Base-by-base conservation (phyloP, 2,329 filamentous ascomycete genomes). In the Aurifilum marmelostoma region DNA sequence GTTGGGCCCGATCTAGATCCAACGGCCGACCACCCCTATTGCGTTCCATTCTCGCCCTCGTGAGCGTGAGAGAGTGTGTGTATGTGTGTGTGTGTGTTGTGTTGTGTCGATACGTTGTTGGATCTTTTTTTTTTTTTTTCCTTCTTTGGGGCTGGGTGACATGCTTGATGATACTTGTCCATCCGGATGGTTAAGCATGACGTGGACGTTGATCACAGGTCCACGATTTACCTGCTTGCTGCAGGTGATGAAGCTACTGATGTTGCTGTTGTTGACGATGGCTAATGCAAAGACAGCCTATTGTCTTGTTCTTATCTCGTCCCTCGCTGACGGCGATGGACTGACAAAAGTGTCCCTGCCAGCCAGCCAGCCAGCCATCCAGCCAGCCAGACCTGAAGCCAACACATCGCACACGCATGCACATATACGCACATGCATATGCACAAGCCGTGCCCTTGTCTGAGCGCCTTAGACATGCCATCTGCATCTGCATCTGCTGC, bases 1-100 rank as follows among this genome's bases (percentile, higher is more conserved):
- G 59, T 63, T 64, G 69, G 67, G 61, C 63, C 65, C 61, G 63
- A 67, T 71, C 69, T 63, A 66, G 69, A 67, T 68, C 65, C 69
- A 71, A 69, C 63, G 67, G 67, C 52, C 60, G 43, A 43, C 60
- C 43, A 47, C 43, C 43, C 59, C 63, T 52, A 56, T 27, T 59
- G 65, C 27, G 16, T 39, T 52, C 5, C 34, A 50, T 69, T 43
- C 39, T 63, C 21, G 63, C 41, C 61, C 65, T n/a, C n/a, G n/a
- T n/a, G n/a, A n/a, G n/a, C n/a, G n/a, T n/a, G n/a, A n/a, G n/a
- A n/a, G n/a, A n/a, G n/a, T n/a, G n/a, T n/a, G n/a, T 41, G n/a
- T 58, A 18, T 6, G 41, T 21, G 41, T 21, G 16, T 43, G 41
- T 58, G 18, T 43, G 37, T 39, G 37, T 39, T n/a, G 9, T 39